These are phyloP conservation scores for Termitomyces sp. DNA, from an alignment of 768 basidiomycete genomes.

Conservation along the genomic window DNA sequence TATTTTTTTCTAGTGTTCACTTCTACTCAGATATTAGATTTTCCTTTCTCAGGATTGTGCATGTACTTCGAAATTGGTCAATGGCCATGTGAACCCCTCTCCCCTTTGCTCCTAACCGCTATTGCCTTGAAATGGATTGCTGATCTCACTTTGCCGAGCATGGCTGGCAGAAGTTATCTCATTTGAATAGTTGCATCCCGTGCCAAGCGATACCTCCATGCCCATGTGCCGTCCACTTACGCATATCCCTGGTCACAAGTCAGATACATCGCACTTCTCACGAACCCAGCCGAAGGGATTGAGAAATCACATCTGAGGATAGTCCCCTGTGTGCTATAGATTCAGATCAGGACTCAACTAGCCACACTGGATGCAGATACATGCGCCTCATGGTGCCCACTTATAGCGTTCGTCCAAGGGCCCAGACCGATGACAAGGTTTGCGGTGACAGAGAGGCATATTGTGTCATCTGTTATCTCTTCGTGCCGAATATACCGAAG, in stretches of 20 bases:
- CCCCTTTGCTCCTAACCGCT: neutral
- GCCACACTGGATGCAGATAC: neutral
- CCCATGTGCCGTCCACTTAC: neutral
- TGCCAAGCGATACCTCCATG: neutral
- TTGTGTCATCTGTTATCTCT: neutral
- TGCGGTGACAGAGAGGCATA: neutral
- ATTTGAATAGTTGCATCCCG: neutral
- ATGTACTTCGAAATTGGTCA: neutral
- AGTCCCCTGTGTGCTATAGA: neutral
- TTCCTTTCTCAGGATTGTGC: neutral
- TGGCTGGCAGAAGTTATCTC: neutral
- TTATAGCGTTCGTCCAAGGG: neutral
- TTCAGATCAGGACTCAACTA: neutral
- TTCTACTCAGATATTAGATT: too few relatives aligned
- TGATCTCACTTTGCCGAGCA: neutral
- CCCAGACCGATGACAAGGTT: neutral
- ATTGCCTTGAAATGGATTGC: neutral
- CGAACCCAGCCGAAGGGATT: too few relatives aligned
- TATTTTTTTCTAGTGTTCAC: neutral
- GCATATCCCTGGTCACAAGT: neutral
- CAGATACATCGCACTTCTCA: neutral
- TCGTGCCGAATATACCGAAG: neutral
- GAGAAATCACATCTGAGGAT: neutral
- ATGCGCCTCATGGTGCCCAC: neutral
- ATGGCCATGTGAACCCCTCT: neutral